Conservation (phyloP, 208 protist species). For the Balamuthia mandrillaris region DNA sequence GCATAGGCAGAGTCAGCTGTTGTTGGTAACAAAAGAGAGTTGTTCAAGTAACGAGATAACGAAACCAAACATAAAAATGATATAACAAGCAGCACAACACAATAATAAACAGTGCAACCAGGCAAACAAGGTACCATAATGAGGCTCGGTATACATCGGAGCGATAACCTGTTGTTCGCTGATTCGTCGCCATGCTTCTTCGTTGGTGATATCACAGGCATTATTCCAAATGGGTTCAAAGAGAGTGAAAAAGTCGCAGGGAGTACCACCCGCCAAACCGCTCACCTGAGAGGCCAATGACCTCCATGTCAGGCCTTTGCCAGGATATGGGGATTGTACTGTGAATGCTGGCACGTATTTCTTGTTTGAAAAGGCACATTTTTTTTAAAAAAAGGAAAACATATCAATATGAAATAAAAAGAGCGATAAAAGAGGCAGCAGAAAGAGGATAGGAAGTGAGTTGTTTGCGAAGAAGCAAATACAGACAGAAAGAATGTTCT, state of each 20-base stretch:
- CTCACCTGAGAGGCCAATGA: background rate
- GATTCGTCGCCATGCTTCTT: conserved; percentile 8
- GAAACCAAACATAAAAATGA: background rate
- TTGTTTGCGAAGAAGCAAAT: background rate
- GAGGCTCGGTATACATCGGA: background rate
- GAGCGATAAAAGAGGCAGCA: background rate
- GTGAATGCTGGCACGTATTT: background rate
- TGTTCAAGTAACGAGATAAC: too few relatives aligned
- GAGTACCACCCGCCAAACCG: background rate
- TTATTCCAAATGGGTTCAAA: background rate
- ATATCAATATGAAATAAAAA: too few relatives aligned
- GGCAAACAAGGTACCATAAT: too few relatives aligned
- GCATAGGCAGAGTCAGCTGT: conserved; percentile 14
- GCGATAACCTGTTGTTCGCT: background rate
- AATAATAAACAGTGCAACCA: too few relatives aligned
- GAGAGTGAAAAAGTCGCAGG: conserved; percentile 25
- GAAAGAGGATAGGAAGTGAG: background rate
- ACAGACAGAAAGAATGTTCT: background rate
- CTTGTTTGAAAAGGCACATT: too few relatives aligned
- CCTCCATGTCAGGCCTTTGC: conserved; percentile 23
- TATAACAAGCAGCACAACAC: too few relatives aligned
- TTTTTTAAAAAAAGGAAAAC: too few relatives aligned
- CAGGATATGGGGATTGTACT: background rate
- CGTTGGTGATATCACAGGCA: conserved; percentile 25
- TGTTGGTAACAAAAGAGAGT: too few relatives aligned